Base-by-base conservation (phyloP, 78 protist species). In the Protostelium mycophagum region DNA sequence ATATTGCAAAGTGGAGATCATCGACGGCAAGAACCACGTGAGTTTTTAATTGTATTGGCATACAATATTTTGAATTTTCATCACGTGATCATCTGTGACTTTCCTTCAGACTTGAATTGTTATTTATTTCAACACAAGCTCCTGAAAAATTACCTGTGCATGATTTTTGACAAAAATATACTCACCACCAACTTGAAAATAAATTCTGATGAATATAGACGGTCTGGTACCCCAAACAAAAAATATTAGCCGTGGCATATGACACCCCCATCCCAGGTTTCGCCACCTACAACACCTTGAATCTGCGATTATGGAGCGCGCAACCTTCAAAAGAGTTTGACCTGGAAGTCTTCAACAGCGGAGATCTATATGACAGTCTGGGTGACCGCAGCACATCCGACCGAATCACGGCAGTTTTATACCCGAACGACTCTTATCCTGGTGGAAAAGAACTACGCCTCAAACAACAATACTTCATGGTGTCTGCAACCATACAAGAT, bases 391-490 rank as follows among this genome's bases (percentile, higher is more conserved):
- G 96, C 88, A 88, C 38, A 63, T 93, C 34, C 91, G 96, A 94
- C 85, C 93, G 93, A 38, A 97, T 98, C 91, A 94, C 99, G 63
- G 83, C 87, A n/a, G 98, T 97, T 25, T 96, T 98, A 34, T 98
- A 98, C 92, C 99, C 99, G 83, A 98, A 98, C 91, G 99, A 98
- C 94, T 94, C 95, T 83, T 88, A 95, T 31, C 87, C 89, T 85
- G 96, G 86, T 83, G 99, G 99, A 37, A 96, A 96, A 88, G 98
- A 95, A 92, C 92, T 98, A 28, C 90, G 99, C 28, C 95, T 98
- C 84, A 96, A 96, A 93, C 99, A 98, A 85, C 97, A 98, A 93
- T 97, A 97, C 90, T 95, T 98, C 89, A 95, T 98, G 87, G 96
- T 92, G 34, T 37, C 95, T 28, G 99, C 99, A 28, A 95, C 99